These are phyloP conservation scores for Diospyros lotus DNA, from an alignment of 148 eudicot genomes.

Conservation along the genomic window DNA sequence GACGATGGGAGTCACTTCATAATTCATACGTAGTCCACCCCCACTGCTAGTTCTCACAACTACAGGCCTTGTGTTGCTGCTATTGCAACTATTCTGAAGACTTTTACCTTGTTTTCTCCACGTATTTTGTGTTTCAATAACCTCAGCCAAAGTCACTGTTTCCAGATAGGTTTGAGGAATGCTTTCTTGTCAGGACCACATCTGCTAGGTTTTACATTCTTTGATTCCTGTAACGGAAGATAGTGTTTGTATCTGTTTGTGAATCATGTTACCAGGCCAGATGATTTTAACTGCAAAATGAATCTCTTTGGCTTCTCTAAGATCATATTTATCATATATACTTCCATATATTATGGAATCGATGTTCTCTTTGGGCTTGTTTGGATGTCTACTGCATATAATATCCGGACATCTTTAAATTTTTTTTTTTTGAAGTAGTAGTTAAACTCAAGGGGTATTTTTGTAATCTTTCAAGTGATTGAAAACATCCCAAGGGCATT, in stretches of 20 bases:
- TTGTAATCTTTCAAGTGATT: too few species aligned
- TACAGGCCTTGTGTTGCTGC: background rate
- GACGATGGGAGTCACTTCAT: background rate
- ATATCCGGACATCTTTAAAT: too few species aligned
- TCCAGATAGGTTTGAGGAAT: background rate
- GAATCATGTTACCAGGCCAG: background rate
- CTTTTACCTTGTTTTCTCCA: background rate
- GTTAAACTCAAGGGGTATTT: too few species aligned
- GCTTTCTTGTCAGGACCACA: background rate
- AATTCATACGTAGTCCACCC: background rate
- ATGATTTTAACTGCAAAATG: background rate
- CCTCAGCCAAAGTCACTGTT: background rate
- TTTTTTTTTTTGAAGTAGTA: too few species aligned
- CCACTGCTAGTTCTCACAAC: conserved; percentile 3
- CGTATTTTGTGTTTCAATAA: background rate
- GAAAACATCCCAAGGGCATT: too few species aligned
- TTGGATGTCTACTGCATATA: too few species aligned
- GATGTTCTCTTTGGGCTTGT: too few species aligned
- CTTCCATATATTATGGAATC: too few species aligned
- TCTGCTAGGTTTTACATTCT: background rate
- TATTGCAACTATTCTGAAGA: conserved; percentile 8
- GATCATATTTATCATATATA: background rate
- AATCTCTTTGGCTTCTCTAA: background rate
- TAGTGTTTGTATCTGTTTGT: background rate
- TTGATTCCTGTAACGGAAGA: background rate